phyloP scores from a whole-genome alignment of 2,329 filamentous ascomycete genomes.

The Xylaria sp. region DNA sequence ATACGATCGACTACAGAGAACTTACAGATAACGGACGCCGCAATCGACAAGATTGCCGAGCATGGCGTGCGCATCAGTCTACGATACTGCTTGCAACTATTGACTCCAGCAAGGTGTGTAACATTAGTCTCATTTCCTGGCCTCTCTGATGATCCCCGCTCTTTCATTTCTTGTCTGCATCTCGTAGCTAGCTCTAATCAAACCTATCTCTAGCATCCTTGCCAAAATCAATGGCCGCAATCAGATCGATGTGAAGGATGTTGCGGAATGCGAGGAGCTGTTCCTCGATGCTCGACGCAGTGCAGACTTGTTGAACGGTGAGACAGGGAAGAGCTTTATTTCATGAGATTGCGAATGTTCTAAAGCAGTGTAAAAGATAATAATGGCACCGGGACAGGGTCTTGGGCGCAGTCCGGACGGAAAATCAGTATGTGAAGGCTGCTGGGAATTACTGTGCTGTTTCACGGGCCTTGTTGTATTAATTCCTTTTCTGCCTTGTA shows the following conservation, averaged over 20 bases:
- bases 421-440: constrained; percentile 13
- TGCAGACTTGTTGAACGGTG: constrained; percentile 73
- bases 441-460: constrained; percentile 2
- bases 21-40: constrained; percentile 81
- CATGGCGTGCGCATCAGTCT: constrained; percentile 90
- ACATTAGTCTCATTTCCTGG: constrained; percentile 18
- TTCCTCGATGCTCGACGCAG: constrained; percentile 86
- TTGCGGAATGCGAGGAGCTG: constrained; percentile 83
- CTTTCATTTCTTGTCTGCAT: not conserved
- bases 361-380: constrained; percentile 29
- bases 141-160: constrained; percentile 18
- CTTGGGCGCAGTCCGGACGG: constrained; percentile 13
- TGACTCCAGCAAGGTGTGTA: constrained; percentile 81
- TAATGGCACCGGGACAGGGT: constrained; percentile 18
- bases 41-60: constrained; percentile 86
- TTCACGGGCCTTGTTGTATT: constrained; percentile 19
- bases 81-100: constrained; percentile 90
- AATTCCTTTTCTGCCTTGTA: constrained; percentile 15
- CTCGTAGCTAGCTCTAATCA: constrained; percentile 32
- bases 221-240: constrained; percentile 83
- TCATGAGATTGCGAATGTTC: constrained; percentile 55
- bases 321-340: constrained; percentile 73
- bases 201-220: constrained; percentile 71
- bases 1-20: constrained; percentile 85
- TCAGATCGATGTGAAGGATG: constrained; percentile 81